Base-by-base conservation (phyloP, 441 rosid genomes). In the Jatropha podagrica region DNA sequence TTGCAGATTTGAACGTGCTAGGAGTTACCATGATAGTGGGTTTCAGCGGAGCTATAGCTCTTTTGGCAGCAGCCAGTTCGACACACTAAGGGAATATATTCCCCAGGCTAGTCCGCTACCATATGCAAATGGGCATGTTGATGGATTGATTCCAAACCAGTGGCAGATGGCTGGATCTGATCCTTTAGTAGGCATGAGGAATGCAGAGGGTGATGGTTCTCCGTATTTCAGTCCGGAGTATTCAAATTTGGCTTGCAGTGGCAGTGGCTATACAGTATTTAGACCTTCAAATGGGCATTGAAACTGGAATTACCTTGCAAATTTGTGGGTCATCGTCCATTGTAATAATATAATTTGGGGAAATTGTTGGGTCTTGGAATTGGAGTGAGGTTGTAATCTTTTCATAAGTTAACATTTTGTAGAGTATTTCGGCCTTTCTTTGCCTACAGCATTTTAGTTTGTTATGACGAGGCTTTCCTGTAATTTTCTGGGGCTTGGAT, bases 211-310 rank as follows among this genome's bases (percentile, higher is more conserved):
- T 56, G 91, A 89, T 41, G 80, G 83, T 52, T 78, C 88, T 73
- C 84, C 91, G 32, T 88, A 81, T 74, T 87, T 63, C 52, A 67
- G 73, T 17, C 83, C 88, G 0, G 90, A 87, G 7, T 86, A 83
- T 64, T 77, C 88, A 10, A 89, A 87, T 79, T 61, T 85, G 80
- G 82, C 94, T 17, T 72, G 86, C 73, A 82, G 88, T 59, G 83
- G 84, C 79, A 91, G 86, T 69, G 88, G 95, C 49, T 90, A 88
- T 74, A 74, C 90, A 14, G 88, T 83, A 65, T 92, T 81, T 84
- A 85, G 90, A 81, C 97, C 97, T 71, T 89, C 94, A 12, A 92
- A 87, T 42, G 93, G 96, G 46, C 93, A 85, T 70, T 95, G 88
- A 90, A 79, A 42, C 44, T 2, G 71, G 67, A 71, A 27, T 0